These are phyloP conservation scores for Gossypium trilobum DNA, from an alignment of 441 rosid species.

Conservation along the genomic window DNA sequence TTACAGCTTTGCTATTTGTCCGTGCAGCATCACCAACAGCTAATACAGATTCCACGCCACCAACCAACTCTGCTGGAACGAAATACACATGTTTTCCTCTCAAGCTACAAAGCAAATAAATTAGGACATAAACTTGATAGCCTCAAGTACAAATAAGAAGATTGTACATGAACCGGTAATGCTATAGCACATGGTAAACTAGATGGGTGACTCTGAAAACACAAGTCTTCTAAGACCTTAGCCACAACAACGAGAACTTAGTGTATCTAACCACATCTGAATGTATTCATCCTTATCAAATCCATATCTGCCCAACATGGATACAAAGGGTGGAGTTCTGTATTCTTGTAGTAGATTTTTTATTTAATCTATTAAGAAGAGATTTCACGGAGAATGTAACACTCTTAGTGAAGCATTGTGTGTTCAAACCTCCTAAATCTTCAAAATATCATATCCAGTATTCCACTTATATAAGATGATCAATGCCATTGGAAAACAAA, in stretches of 20 bases:
- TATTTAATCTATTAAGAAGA: neutral
- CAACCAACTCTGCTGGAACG: slow-evolving; percentile 64
- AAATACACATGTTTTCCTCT: slow-evolving; percentile 73
- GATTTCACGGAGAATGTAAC: neutral
- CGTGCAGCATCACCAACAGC: slow-evolving; percentile 63
- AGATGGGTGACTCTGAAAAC: neutral
- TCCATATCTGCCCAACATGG: neutral
- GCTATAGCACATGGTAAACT: neutral
- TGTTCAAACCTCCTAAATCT: neutral
- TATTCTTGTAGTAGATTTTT: neutral
- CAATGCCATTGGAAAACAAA: slow-evolving; percentile 10
- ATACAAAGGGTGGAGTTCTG: neutral
- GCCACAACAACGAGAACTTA: neutral
- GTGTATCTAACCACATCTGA: neutral
- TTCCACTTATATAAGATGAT: neutral
- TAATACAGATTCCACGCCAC: slow-evolving; percentile 63
- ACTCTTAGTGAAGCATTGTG: neutral
- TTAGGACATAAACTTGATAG: slow-evolving; percentile 5
- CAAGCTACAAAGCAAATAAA: slow-evolving; percentile 40
- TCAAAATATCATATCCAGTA: neutral
- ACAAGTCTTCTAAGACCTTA: neutral
- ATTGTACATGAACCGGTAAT: neutral
- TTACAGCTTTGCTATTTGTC: slow-evolving; percentile 47
- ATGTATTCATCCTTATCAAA: neutral
- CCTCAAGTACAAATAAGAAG: slow-evolving; percentile 1